These are phyloP conservation scores for Verbena officinalis DNA, from an alignment of 257 asterid species.

Conservation along the genomic window DNA sequence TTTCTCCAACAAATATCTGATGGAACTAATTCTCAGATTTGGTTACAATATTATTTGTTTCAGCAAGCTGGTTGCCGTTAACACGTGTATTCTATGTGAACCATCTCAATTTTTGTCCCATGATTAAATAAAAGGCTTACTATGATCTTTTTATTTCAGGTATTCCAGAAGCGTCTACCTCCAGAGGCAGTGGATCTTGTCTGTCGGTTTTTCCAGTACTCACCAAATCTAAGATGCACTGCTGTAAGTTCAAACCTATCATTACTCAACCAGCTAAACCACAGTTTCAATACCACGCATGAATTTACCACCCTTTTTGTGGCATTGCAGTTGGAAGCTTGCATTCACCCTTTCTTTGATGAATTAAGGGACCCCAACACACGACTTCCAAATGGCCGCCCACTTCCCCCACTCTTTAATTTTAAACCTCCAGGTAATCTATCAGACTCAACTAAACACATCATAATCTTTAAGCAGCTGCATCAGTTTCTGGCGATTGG, in stretches of 20 bases:
- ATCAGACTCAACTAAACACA: constrained; percentile 11
- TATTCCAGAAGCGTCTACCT: constrained; percentile 95
- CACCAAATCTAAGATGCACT: constrained; percentile 96
- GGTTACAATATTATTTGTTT: background rate
- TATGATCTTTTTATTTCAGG: constrained; percentile 50
- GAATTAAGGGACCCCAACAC: constrained; percentile 84
- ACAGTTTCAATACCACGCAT: constrained; percentile 7
- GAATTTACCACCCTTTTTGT: constrained; percentile 21
- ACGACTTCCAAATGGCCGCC: constrained; percentile 96
- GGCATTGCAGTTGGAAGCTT: constrained; percentile 86
- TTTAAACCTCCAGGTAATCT: constrained; percentile 91
- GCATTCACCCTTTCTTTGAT: constrained; percentile 95
- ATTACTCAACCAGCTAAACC: constrained; percentile 27
- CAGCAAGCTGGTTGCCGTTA: constrained; percentile 24
- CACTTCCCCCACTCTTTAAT: constrained; percentile 96
- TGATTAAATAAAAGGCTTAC: constrained; percentile 8
- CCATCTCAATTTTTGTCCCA: constrained; percentile 23
- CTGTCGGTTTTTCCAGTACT: constrained; percentile 93
- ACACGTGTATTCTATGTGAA: constrained; percentile 9
- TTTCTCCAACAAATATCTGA: background rate
- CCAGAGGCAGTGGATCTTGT: constrained; percentile 97
- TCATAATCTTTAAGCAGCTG: background rate
- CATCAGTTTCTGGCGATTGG: background rate
- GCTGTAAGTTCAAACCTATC: constrained; percentile 72
- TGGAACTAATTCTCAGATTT: background rate